Evolutionary conservation across 345 rosid species (phyloP).

Genomic region (Eucalyptus curtisii): DNA sequence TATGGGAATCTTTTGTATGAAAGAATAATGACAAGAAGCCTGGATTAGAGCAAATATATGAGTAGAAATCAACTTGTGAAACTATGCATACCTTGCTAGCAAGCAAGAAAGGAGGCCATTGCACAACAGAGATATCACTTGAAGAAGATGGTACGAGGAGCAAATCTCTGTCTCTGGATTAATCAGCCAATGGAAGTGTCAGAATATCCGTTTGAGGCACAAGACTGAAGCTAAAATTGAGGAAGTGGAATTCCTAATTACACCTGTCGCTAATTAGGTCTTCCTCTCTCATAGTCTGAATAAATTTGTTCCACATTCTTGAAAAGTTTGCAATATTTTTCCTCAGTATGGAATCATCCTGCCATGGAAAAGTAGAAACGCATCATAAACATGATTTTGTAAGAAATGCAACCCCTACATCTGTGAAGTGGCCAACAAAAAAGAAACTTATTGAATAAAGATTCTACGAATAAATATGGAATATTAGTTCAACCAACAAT

Average conservation of each 20-base stretch:
- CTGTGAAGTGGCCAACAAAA: neutral
- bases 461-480: neutral
- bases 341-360: conserved; percentile 40
- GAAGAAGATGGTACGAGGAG: conserved; percentile 79
- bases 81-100: conserved; percentile 69
- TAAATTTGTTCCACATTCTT: conserved; percentile 86
- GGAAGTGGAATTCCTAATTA: neutral
- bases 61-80: neutral
- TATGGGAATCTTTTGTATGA: conserved; percentile 62
- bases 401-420: neutral
- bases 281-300: conserved; percentile 65
- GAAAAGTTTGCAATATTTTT: conserved; percentile 57
- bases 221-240: neutral
- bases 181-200: conserved; percentile 2
- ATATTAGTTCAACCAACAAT: neutral
- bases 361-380: conserved; percentile 3
- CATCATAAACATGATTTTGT: neutral
- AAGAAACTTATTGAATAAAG: neutral
- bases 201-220: neutral
- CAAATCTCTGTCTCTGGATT: conserved; percentile 70
- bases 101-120: conserved; percentile 97
- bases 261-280: conserved; percentile 85
- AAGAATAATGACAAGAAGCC: neutral
- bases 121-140: conserved; percentile 53
- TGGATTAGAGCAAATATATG: neutral